A percentile compares a stretch with the other conserved stretches of the same genome.
Conservation (phyloP, 2,329 filamentous ascomycete genomes). For the Trichoderma pleuroti region DNA sequence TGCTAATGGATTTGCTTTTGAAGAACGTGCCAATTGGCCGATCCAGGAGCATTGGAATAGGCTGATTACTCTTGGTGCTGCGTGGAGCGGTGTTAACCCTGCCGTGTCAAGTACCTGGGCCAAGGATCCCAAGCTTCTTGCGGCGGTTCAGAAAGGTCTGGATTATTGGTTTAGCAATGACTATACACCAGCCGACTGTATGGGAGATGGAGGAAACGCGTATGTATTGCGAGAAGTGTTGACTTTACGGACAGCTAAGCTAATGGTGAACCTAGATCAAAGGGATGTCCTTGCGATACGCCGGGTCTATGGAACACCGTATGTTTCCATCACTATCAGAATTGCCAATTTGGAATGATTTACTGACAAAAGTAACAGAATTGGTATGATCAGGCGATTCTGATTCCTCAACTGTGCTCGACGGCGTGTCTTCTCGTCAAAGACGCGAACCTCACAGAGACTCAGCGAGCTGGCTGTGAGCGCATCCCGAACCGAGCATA, state of each 20-base stretch:
- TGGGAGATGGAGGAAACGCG: slow-evolving; percentile 24
- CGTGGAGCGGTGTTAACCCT: slow-evolving; percentile 26
- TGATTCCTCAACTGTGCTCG: slow-evolving; percentile 26
- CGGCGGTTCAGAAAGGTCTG: slow-evolving; percentile 22
- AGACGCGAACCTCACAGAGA: slow-evolving; percentile 21
- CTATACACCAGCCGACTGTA: slow-evolving; percentile 23
- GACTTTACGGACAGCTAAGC: not conserved
- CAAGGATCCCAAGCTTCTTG: slow-evolving; percentile 17
- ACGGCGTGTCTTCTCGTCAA: slow-evolving; percentile 23
- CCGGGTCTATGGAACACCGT: slow-evolving; percentile 25
- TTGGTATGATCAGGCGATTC: slow-evolving; percentile 26
- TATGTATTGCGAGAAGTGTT: not conserved
- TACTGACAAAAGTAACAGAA: slow-evolving; percentile 18
- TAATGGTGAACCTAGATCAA: not conserved
- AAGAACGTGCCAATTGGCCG: slow-evolving; percentile 27
- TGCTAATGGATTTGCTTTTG: not conserved
- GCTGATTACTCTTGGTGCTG: slow-evolving; percentile 24
- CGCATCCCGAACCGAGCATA: slow-evolving; percentile 24
- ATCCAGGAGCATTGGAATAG: slow-evolving; percentile 27
- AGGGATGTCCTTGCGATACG: slow-evolving; percentile 21
- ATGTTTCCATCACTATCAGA: not conserved
- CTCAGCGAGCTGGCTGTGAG: slow-evolving; percentile 22
- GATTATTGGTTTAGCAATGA: slow-evolving; percentile 28
- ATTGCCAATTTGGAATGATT: not conserved
- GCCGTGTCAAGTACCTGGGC: slow-evolving; percentile 20